A percentile compares a stretch with the other conserved stretches of the same genome.
Conservation (phyloP, 139 green algal genomes). For the Deuterostichococcus epilithicus region DNA sequence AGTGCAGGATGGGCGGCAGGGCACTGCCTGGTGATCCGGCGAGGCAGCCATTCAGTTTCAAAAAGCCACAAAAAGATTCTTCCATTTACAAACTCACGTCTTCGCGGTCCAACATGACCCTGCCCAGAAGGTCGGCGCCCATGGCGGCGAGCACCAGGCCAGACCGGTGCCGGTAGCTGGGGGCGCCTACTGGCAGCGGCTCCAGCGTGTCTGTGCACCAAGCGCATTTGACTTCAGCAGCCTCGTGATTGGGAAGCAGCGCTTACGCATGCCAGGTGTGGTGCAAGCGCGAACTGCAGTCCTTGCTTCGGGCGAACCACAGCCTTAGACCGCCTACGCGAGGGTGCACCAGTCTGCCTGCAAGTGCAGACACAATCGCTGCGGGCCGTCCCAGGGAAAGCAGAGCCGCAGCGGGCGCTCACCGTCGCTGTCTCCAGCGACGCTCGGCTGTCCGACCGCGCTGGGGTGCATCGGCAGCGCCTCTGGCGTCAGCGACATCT, state of each 20-base stretch:
- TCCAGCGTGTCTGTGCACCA: constrained; percentile 21
- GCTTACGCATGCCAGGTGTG: too few relatives aligned
- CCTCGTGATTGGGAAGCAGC: too few relatives aligned
- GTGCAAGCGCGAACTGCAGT: too few relatives aligned
- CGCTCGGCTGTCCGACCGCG: not conserved
- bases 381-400: too few relatives aligned
- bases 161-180: constrained; percentile 32
- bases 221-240: not conserved
- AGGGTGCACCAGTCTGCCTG: not conserved
- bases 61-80: not conserved
- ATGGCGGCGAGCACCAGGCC: constrained; percentile 35
- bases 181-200: constrained; percentile 23
- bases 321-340: too few relatives aligned
- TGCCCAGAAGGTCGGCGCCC: constrained; percentile 40
- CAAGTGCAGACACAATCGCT: not conserved
- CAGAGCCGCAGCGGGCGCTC: too few relatives aligned
- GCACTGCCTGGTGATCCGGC: too few relatives aligned
- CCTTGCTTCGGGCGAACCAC: too few relatives aligned
- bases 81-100: constrained; percentile 6
- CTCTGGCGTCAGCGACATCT: constrained; percentile 42
- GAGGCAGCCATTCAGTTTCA: not conserved
- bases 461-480: constrained; percentile 24
- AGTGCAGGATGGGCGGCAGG: too few relatives aligned
- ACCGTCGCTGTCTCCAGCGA: constrained; percentile 11
- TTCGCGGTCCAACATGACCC: constrained; percentile 33